Conservation (phyloP, 2,329 filamentous ascomycete genomes). For the Colletotrichum melonis region DNA sequence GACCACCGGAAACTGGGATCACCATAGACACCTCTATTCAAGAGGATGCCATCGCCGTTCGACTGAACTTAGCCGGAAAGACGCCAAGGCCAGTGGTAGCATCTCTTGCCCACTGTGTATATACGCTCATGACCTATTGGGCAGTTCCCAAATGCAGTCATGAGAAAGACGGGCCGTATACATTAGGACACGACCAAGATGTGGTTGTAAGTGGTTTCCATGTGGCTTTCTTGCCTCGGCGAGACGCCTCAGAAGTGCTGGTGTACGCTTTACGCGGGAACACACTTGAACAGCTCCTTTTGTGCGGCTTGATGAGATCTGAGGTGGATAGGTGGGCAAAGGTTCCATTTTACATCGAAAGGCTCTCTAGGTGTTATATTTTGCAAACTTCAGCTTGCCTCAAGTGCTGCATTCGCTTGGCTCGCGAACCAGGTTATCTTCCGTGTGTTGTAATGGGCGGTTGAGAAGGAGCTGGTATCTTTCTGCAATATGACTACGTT, state of each 20-base stretch:
- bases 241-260: not conserved
- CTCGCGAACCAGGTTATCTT: not conserved
- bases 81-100: rapidly evolving
- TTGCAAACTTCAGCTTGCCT: not conserved
- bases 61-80: not conserved
- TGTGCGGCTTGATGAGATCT: not conserved
- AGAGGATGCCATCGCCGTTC: not conserved
- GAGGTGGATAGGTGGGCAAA: too few relatives aligned
- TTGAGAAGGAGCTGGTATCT: not conserved
- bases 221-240: rapidly evolving
- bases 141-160: not conserved
- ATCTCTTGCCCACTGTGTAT: rapidly evolving
- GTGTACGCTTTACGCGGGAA: not conserved
- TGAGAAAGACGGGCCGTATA: not conserved
- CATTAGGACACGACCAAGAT: not conserved
- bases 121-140: not conserved
- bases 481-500: too few relatives aligned
- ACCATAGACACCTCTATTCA: not conserved
- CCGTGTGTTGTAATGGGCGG: not conserved
- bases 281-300: not conserved
- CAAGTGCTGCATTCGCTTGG: not conserved
- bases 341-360: too few relatives aligned
- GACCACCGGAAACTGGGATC: not conserved
- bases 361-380: not conserved
- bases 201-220: not conserved